A percentile compares a stretch with the other conserved stretches of the same genome.
These are phyloP conservation scores for Pugionium dolabratum DNA, from an alignment of 345 rosid species.

Conservation along the genomic window DNA sequence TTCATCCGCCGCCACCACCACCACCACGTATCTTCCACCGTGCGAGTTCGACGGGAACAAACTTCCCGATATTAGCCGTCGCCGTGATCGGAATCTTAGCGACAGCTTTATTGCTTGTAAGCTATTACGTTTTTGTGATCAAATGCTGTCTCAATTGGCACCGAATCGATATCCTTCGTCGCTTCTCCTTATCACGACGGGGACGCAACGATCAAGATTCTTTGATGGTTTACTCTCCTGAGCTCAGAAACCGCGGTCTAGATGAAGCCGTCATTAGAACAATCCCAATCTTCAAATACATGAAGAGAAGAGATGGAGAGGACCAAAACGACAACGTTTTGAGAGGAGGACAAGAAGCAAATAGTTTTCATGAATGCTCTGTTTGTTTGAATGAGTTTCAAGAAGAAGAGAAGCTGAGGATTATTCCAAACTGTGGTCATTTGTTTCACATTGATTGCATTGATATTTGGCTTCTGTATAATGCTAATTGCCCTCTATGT, in stretches of 20 bases:
- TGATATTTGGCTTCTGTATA: conserved; percentile 89
- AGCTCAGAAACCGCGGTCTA: conserved; percentile 59
- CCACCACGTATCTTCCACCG: conserved; percentile 12
- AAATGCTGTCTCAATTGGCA: conserved; percentile 93
- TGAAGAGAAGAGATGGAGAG: conserved; percentile 39
- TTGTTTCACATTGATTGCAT: conserved; percentile 91
- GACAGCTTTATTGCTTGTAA: conserved; percentile 74
- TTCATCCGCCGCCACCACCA: conserved; percentile 15
- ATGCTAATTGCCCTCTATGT: conserved; percentile 88
- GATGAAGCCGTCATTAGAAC: conserved; percentile 80
- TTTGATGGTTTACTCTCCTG: conserved; percentile 50
- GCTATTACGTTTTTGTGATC: conserved; percentile 84
- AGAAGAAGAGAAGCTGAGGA: conserved; percentile 73
- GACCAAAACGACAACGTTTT: conserved; percentile 27
- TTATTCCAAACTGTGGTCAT: conserved; percentile 75
- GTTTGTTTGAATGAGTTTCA: conserved; percentile 86
- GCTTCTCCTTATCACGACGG: conserved; percentile 61
- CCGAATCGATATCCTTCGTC: conserved; percentile 55
- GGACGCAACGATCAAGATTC: conserved; percentile 48
- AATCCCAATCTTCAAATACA: conserved; percentile 77
- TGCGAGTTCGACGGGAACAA: conserved; percentile 21
- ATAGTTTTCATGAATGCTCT: conserved; percentile 58
- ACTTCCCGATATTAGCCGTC: conserved; percentile 65
- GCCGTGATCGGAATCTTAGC: conserved; percentile 83
- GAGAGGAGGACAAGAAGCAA: conserved; percentile 36